Conservation (phyloP, 805 yeast genomes). For the Nakazawaea ishiwadae region DNA sequence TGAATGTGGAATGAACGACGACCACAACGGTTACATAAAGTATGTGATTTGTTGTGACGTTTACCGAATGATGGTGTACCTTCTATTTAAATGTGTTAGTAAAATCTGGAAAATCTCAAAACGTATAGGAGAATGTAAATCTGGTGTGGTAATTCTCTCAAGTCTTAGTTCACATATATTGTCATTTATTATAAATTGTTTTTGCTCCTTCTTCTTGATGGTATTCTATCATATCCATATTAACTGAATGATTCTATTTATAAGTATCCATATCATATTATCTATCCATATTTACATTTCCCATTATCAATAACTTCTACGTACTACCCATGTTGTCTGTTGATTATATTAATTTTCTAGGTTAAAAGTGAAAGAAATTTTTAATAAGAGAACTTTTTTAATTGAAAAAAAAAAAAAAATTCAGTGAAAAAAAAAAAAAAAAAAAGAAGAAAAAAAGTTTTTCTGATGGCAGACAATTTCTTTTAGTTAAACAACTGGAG, state of each 20-base stretch:
- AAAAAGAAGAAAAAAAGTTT: not conserved
- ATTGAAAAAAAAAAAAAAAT: not conserved
- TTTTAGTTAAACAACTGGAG: not conserved
- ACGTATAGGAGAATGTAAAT: too few relatives aligned
- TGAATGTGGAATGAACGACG: slow-evolving; percentile 98
- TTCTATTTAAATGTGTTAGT: slow-evolving; percentile 50
- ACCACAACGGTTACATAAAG: slow-evolving; percentile 99
- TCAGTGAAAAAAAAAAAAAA: not conserved
- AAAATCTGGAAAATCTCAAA: not conserved
- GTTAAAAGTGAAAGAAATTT: slow-evolving; percentile 14
- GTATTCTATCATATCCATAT: too few relatives aligned
- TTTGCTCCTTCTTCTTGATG: too few relatives aligned
- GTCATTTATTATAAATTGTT: too few relatives aligned
- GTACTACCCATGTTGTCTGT: slow-evolving; percentile 69
- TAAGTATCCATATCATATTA: not conserved
- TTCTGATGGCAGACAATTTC: not conserved
- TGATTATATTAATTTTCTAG: slow-evolving; percentile 16
- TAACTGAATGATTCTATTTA: too few relatives aligned
- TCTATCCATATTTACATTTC: not conserved
- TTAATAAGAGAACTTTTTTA: slow-evolving; percentile 15
- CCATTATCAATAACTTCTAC: slow-evolving; percentile 31
- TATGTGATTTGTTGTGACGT: slow-evolving; percentile 99
- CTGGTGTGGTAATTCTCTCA: too few relatives aligned
- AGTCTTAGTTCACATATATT: too few relatives aligned
- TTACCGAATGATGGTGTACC: slow-evolving; percentile 99